Conservation (phyloP, 768 basidiomycete species). For the Naematelia encephala region DNA sequence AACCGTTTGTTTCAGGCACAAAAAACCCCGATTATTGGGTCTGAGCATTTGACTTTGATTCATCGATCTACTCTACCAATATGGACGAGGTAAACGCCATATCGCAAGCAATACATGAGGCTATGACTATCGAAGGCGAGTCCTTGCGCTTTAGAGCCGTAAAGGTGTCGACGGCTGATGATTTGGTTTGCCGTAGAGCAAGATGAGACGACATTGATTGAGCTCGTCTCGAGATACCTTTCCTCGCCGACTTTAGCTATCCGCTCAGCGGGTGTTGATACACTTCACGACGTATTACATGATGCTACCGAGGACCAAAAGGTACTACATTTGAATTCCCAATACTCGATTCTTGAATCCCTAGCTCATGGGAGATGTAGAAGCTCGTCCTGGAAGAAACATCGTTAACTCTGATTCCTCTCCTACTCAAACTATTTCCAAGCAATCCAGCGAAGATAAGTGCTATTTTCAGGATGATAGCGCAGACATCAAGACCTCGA, state of each 20-base stretch:
- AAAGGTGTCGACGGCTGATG: background rate
- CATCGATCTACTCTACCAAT: background rate
- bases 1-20: too few species aligned
- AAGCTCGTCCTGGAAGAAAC: constrained; percentile 12
- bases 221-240: constrained; percentile 8
- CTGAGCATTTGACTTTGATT: too few species aligned
- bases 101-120: constrained; percentile 7
- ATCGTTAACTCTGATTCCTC: constrained; percentile 19
- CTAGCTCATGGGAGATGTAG: too few species aligned
- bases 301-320: constrained; percentile 4
- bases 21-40: too few species aligned
- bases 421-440: constrained; percentile 15
- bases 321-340: too few species aligned
- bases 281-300: constrained; percentile 6
- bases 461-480: background rate
- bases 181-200: background rate
- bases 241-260: background rate
- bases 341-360: too few species aligned
- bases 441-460: background rate
- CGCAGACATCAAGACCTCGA: constrained; percentile 8
- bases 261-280: constrained; percentile 3
- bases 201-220: constrained; percentile 5
- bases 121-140: background rate
- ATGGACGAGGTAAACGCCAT: constrained; percentile 13
- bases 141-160: background rate